phyloP scores from a whole-genome alignment of 768 basidiomycete genomes.

The Lanmaoa rubissima region DNA sequence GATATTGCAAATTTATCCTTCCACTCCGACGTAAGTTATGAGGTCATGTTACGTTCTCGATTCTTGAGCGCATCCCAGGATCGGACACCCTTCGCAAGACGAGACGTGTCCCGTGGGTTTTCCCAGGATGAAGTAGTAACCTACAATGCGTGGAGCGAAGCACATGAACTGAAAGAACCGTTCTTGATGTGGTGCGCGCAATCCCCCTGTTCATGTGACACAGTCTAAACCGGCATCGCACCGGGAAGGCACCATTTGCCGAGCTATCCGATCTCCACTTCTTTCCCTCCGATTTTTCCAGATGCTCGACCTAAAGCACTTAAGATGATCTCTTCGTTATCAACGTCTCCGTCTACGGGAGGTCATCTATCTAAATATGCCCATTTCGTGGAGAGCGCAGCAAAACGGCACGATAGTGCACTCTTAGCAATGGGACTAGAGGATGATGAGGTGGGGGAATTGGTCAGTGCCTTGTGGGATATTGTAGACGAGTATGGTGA shows the following conservation, averaged over 20 bases:
- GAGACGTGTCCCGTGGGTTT: slow-evolving; percentile 64
- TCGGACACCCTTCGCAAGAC: slow-evolving; percentile 37
- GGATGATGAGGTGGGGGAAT: slow-evolving; percentile 54
- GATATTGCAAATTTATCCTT: slow-evolving; percentile 43
- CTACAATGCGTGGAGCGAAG: slow-evolving; percentile 41
- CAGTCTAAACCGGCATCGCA: slow-evolving; percentile 3
- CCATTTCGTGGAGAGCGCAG: slow-evolving; percentile 43
- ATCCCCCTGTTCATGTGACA: neutral
- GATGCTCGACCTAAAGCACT: slow-evolving; percentile 15
- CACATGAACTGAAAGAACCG: slow-evolving; percentile 29
- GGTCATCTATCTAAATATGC: slow-evolving; percentile 52
- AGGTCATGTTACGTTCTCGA: neutral
- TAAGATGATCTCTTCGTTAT: slow-evolving; percentile 44
- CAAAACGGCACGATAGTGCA: slow-evolving; percentile 38
- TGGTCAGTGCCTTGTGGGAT: slow-evolving; percentile 59
- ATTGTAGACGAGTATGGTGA: slow-evolving; percentile 47
- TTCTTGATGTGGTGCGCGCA: slow-evolving; percentile 40
- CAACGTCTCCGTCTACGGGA: slow-evolving; percentile 40
- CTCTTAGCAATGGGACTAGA: slow-evolving; percentile 42
- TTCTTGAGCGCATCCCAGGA: slow-evolving; percentile 9
- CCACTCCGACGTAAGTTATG: slow-evolving; percentile 19
- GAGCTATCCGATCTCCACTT: slow-evolving; percentile 59
- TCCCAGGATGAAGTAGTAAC: slow-evolving; percentile 33
- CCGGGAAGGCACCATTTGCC: slow-evolving; percentile 44
- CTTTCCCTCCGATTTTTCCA: slow-evolving; percentile 52